Evolutionary conservation across 352 stramenopile species (phyloP).

Genomic region (Pythium aquatile): DNA sequence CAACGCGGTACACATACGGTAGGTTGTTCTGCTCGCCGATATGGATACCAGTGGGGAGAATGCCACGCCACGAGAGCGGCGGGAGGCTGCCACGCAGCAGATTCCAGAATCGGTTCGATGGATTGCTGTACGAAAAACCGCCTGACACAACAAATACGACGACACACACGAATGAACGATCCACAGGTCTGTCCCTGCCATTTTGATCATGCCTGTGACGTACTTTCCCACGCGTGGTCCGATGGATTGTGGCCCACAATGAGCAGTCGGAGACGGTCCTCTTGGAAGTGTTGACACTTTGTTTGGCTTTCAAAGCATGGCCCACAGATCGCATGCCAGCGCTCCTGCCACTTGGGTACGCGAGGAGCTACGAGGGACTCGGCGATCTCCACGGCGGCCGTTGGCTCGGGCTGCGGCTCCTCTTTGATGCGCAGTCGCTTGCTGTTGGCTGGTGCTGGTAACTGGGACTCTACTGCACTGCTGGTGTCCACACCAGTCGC

Average conservation of each 20-base stretch:
- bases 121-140: slow-evolving; percentile 78
- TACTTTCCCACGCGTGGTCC: slow-evolving; percentile 85
- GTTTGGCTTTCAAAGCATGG: slow-evolving; percentile 54
- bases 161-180: background rate
- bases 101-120: slow-evolving; percentile 89
- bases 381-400: background rate
- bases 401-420: slow-evolving; percentile 22
- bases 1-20: slow-evolving; percentile 58
- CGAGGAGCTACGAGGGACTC: background rate
- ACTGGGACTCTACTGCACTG: background rate
- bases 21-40: slow-evolving; percentile 77
- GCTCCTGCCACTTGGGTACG: slow-evolving; percentile 72
- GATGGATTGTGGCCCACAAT: slow-evolving; percentile 90
- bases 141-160: slow-evolving; percentile 12
- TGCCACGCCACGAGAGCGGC: slow-evolving; percentile 52
- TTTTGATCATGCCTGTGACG: background rate
- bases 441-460: slow-evolving; percentile 1
- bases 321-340: slow-evolving; percentile 74
- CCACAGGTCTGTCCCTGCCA: too few species aligned
- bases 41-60: slow-evolving; percentile 51
- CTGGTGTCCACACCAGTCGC: background rate
- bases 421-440: slow-evolving; percentile 17
- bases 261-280: slow-evolving; percentile 70
- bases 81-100: slow-evolving; percentile 69
- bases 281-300: slow-evolving; percentile 61